Percentiles rank a stretch among this genome's conserved stretches.
phyloP scores from a whole-genome alignment of 768 basidiomycete species.

The Cystobasidium onofrii region DNA sequence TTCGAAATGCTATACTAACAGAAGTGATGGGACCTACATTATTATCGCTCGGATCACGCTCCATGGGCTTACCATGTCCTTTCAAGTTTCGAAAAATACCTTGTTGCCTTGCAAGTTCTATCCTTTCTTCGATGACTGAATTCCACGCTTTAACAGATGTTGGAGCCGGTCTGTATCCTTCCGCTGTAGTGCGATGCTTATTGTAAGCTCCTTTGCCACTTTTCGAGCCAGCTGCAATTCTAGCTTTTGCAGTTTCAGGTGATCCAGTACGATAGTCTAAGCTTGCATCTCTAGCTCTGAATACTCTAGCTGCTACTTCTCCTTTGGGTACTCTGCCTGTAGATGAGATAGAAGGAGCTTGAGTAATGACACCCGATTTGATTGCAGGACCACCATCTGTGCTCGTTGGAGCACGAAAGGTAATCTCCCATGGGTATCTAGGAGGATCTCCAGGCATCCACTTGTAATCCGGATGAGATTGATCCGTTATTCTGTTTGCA shows the following conservation, averaged over 20 bases:
- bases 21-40: conserved; percentile 10
- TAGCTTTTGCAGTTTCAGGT: conserved; percentile 18
- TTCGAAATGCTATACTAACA: not conserved
- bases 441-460: conserved; percentile 19
- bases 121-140: conserved; percentile 32
- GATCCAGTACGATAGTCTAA: conserved; percentile 29
- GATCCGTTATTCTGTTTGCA: not conserved
- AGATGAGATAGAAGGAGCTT: not conserved
- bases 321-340: not conserved
- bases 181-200: not conserved
- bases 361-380: conserved; percentile 1
- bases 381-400: conserved; percentile 27
- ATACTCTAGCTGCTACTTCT: conserved; percentile 25
- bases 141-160: conserved; percentile 14
- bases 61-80: conserved; percentile 33
- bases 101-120: conserved; percentile 32
- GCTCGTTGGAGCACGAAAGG: conserved; percentile 20
- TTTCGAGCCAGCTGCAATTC: not conserved
- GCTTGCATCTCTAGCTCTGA: conserved; percentile 24
- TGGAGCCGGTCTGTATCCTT: conserved; percentile 21
- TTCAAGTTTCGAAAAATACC: conserved; percentile 33
- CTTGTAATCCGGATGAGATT: conserved; percentile 15
- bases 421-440: conserved; percentile 32
- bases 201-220: not conserved
- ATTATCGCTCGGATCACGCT: conserved; percentile 10